These are phyloP conservation scores for Helicostylum pulchrum DNA, from an alignment of 192 early-diverging fungal species.

Conservation along the genomic window DNA sequence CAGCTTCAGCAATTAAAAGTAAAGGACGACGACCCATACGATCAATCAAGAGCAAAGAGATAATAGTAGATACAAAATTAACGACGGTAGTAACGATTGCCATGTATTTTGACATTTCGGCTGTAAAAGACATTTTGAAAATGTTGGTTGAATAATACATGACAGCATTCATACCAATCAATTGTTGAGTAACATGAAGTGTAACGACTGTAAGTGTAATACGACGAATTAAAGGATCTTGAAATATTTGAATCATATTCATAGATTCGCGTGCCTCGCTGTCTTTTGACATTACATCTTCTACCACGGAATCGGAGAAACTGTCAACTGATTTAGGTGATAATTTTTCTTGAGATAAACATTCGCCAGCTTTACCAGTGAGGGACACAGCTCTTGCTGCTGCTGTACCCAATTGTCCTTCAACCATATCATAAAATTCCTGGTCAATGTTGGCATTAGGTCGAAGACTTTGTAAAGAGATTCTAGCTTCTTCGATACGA, in stretches of 20 bases:
- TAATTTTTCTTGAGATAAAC: background rate
- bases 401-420: conserved; percentile 24
- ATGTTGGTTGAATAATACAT: conserved; percentile 87
- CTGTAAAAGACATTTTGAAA: conserved; percentile 57
- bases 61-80: conserved; percentile 50
- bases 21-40: conserved; percentile 57
- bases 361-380: background rate
- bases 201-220: conserved; percentile 62
- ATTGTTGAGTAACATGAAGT: conserved; percentile 75
- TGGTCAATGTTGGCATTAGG: conserved; percentile 49
- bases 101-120: conserved; percentile 52
- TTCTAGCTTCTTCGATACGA: conserved; percentile 55
- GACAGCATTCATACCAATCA: conserved; percentile 81
- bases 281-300: background rate
- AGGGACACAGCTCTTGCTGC: background rate
- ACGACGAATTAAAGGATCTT: conserved; percentile 50
- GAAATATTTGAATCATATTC: conserved; percentile 53
- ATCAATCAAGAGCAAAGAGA: conserved; percentile 55
- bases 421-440: conserved; percentile 64
- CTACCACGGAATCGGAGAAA: background rate
- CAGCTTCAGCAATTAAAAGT: conserved; percentile 49
- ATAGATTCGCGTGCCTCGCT: conserved; percentile 20
- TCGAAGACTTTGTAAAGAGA: conserved; percentile 53
- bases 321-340: background rate
- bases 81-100: conserved; percentile 51